Base-by-base conservation (phyloP, 2,329 filamentous ascomycete genomes). In the Fusarium nygamai region DNA sequence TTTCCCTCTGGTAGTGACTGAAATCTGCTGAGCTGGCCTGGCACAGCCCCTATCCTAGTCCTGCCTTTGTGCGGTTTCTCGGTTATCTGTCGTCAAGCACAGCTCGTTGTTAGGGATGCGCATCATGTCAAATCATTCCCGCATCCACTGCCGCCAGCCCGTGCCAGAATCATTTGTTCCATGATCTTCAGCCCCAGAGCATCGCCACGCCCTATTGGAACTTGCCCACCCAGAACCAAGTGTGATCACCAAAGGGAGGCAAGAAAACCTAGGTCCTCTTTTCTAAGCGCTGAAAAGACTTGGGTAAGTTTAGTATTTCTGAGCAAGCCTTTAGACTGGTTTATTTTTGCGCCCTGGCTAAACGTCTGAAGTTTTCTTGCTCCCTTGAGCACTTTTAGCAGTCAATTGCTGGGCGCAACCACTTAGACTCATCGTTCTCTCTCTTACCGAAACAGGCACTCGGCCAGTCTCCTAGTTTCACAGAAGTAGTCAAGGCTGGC, bases 131-230 rank as follows among this genome's bases (percentile, higher is more conserved):
- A 62, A 48, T 73, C 59, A 64, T 71, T 61, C 62, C 67, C 71
- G 67, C 73, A 69, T 74, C 75, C 73, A 76, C 65, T 72, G 60
- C 62, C 61, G 61, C 58, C 60, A 69, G 58, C 73, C 56, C 71
- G 71, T 76, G 73, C 60, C 56, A 69, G 65, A 69, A 60, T 60
- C 61, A 67, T 71, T 71, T 67, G 67, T 38, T 56, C 27, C 65
- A 61, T 65, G 43, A 31, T 38, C 67, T 72, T 78, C 76, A 78
- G 76, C 76, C 76, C 65, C 71, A 61, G 63, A 60, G 68, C 66
- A 78, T 77, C 72, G 59, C 67, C 62, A 68, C 54, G 67, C 64
- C 67, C 61, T 53, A 39, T 31, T 56, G 14, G 34, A 56, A 41
- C 51, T 56, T 72, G 65, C 64, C 71, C 69, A 54, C 53, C 31